Evolutionary conservation across 2,329 filamentous ascomycete species (phyloP), one percentile per base, ranked within the genome.

Genomic region (Penicillium aurantiogriseum): DNA sequence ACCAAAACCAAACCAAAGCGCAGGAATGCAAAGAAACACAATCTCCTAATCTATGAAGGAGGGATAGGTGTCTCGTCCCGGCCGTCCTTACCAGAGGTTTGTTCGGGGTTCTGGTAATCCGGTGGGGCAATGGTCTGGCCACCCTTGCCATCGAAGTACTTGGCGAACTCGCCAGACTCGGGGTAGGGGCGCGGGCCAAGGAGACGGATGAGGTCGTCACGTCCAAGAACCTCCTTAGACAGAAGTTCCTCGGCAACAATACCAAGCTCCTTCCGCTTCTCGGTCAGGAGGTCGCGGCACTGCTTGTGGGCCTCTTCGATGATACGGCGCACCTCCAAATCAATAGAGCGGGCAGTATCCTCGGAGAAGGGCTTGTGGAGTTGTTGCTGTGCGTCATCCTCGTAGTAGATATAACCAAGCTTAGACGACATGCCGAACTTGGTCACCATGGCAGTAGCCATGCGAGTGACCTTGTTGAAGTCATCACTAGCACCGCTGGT

Each of bases 381-480:
- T 70, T 90, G 87, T 73, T 90, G 89, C 62, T 89, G 84, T 4
- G 62, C 56, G 69, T 91, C 89, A 65, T 88, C 85, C 68, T 94
- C 89, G 76, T 93, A 99, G 81, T 95, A 90, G 62, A 99, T 83
- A 63, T 92, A 92, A 31, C 93, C 93, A 46, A 99, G 88, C 79
- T 96, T 95, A 65, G 90, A 85, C 40, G 90, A 95, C 94, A 99
- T 99, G 66, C 94, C 94, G 88, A 92, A 99, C 75, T 96, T 91
- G n/a, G 93, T 99, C 31, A 99, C 94, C 94, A 99, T 99, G 61
- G 90, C 88, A 19, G 90, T 95, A 4, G 94, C 95, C 89, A 97
- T 93, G 56, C 88, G 85, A 2, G 94, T 97, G 40, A 97, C 94
- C 79, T 99, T 99, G 78, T 94, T 93, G 84, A 99, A 99, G 74